These are phyloP conservation scores for Fraxinus xanthoxyloides DNA, from an alignment of 305 asterid species.

Conservation along the genomic window DNA sequence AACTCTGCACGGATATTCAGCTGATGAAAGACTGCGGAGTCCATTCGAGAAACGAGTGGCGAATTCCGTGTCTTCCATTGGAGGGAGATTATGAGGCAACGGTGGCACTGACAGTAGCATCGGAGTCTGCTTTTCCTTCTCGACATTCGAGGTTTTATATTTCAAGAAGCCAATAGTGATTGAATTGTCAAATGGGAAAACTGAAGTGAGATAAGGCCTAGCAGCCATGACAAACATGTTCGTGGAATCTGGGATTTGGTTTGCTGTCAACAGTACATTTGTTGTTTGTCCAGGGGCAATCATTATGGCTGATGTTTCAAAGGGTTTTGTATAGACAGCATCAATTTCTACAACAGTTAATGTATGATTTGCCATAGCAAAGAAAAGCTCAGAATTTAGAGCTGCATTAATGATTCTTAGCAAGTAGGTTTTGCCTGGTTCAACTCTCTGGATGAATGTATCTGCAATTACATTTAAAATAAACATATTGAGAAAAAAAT, in stretches of 20 bases:
- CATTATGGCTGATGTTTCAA: slow-evolving; percentile 55
- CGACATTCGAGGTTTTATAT: slow-evolving; percentile 25
- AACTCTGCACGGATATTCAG: slow-evolving; percentile 59
- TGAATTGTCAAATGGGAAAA: slow-evolving; percentile 65
- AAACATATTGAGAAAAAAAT: neutral
- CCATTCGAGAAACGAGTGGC: slow-evolving; percentile 40
- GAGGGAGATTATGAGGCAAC: slow-evolving; percentile 58
- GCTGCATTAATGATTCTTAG: slow-evolving; percentile 79
- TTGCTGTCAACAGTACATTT: slow-evolving; percentile 51
- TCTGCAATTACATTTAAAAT: slow-evolving; percentile 32
- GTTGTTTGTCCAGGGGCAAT: slow-evolving; percentile 79
- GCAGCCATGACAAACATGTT: slow-evolving; percentile 63
- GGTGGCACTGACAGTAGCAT: slow-evolving; percentile 8
- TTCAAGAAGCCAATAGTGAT: slow-evolving; percentile 64
- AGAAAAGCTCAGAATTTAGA: slow-evolving; percentile 64
- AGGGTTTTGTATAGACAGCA: slow-evolving; percentile 63
- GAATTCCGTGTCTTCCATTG: slow-evolving; percentile 48
- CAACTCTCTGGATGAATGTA: slow-evolving; percentile 44
- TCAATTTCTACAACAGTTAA: slow-evolving; percentile 72
- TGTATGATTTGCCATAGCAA: slow-evolving; percentile 58
- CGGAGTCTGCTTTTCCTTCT: slow-evolving; percentile 4
- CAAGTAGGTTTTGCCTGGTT: slow-evolving; percentile 59
- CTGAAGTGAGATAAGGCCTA: slow-evolving; percentile 65
- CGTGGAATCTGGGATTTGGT: slow-evolving; percentile 37
- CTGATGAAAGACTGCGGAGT: slow-evolving; percentile 53